Conservation (phyloP, 371 early-diverging fungal genomes). For the Syncephalastrum racemosum region DNA sequence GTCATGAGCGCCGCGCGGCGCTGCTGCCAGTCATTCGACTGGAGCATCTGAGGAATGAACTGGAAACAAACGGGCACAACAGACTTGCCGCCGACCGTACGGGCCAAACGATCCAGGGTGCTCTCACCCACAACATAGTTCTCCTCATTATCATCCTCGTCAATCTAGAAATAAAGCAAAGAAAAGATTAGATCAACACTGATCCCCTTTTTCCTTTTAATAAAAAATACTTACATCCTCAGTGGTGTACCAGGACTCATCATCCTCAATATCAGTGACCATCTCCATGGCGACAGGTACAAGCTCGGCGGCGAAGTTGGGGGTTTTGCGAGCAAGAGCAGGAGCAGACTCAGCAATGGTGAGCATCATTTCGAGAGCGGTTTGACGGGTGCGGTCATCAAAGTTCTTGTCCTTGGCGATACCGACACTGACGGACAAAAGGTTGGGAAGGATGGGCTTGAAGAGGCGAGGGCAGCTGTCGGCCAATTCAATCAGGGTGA, state of each 20-base stretch:
- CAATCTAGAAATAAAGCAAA: constrained; percentile 52
- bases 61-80: constrained; percentile 89
- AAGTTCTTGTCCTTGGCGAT: constrained; percentile 78
- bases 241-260: constrained; percentile 88
- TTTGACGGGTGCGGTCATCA: constrained; percentile 79
- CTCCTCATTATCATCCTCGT: constrained; percentile 88
- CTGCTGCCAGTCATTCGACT: constrained; percentile 86
- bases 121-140: constrained; percentile 90
- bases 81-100: constrained; percentile 85
- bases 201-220: neutral
- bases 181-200: neutral
- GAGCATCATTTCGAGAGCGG: constrained; percentile 86
- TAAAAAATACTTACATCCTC: constrained; percentile 59
- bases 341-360: constrained; percentile 88
- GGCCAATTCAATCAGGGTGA: constrained; percentile 87
- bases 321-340: constrained; percentile 80
- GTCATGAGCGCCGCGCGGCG: constrained; percentile 95
- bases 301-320: constrained; percentile 69
- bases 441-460: constrained; percentile 68
- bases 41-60: constrained; percentile 86
- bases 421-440: constrained; percentile 72
- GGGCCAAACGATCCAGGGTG: constrained; percentile 92
- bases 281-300: constrained; percentile 89
- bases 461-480: constrained; percentile 79
- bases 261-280: constrained; percentile 90